Percentiles rank a stretch among this genome's conserved stretches.
Conservation (phyloP, 192 early-diverging fungal species). For the Gigaspora rosea region DNA sequence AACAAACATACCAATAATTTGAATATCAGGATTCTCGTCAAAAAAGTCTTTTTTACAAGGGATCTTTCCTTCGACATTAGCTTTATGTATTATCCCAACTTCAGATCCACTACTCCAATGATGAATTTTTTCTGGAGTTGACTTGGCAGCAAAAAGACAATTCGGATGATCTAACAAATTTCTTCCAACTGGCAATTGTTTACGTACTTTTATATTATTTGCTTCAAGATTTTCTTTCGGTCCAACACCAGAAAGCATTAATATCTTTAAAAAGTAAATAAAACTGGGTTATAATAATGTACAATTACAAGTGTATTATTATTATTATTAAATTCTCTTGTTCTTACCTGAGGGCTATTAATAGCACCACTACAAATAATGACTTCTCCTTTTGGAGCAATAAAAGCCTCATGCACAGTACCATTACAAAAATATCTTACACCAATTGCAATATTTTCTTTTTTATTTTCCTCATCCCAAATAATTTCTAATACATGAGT, state of each 20-base stretch:
- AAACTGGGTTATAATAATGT: background rate
- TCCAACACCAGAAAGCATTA: slow-evolving; percentile 7
- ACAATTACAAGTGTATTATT: background rate
- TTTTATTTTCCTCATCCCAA: background rate
- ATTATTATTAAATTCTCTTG: background rate
- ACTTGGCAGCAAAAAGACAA: background rate
- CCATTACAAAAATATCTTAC: background rate
- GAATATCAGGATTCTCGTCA: background rate
- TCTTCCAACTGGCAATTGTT: background rate
- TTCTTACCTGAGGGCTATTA: slow-evolving; percentile 3
- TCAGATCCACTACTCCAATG: background rate
- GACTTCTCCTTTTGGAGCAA: slow-evolving; percentile 11
- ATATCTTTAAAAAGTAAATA: background rate
- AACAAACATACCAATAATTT: background rate
- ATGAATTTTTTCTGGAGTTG: background rate
- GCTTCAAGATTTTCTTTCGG: background rate
- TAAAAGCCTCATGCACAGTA: background rate
- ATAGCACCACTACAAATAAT: background rate
- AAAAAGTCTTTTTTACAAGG: background rate
- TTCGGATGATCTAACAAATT: background rate
- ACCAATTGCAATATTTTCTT: background rate
- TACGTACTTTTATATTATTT: slow-evolving; percentile 13
- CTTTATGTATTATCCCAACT: background rate
- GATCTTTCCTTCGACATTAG: background rate
- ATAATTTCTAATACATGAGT: background rate